Conservation (phyloP, 371 early-diverging fungal species). For the Saksenaea oblongispora region DNA sequence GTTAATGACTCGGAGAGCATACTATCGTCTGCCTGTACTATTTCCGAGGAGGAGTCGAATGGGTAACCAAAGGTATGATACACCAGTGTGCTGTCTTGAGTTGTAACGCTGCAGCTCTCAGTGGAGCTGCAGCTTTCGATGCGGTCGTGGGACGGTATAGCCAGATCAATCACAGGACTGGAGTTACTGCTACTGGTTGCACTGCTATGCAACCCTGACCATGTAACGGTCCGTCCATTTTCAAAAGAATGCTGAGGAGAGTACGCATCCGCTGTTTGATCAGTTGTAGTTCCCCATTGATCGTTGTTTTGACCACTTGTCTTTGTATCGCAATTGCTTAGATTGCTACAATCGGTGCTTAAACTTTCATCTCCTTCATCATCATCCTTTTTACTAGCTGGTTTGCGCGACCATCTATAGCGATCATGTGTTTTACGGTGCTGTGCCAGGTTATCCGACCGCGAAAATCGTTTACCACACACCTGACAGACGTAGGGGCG, state of each 20-base stretch:
- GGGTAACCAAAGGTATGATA: neutral
- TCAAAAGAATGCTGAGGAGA: slow-evolving; percentile 1
- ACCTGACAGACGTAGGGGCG: slow-evolving; percentile 71
- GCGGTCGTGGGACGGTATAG: neutral
- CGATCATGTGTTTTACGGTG: slow-evolving; percentile 79
- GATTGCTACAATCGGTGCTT: neutral
- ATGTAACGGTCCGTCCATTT: neutral
- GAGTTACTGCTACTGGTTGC: neutral
- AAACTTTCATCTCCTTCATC: neutral
- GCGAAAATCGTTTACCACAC: slow-evolving; percentile 82
- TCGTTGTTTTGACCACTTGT: neutral
- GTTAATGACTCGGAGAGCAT: neutral
- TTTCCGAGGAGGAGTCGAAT: neutral
- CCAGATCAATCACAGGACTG: neutral
- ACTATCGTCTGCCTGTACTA: neutral
- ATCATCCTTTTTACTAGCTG: neutral
- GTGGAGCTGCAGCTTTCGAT: neutral
- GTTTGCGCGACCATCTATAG: slow-evolving; percentile 5
- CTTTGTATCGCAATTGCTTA: neutral
- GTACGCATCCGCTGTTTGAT: neutral
- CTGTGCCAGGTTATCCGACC: slow-evolving; percentile 82
- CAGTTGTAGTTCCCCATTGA: neutral
- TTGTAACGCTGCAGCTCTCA: neutral
- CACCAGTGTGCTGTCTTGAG: neutral
- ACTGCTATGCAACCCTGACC: neutral